A percentile compares a stretch with the other conserved stretches of the same genome.
Evolutionary conservation across 768 basidiomycete species (phyloP).

Genomic region (Rhizopogon vinicolor): DNA sequence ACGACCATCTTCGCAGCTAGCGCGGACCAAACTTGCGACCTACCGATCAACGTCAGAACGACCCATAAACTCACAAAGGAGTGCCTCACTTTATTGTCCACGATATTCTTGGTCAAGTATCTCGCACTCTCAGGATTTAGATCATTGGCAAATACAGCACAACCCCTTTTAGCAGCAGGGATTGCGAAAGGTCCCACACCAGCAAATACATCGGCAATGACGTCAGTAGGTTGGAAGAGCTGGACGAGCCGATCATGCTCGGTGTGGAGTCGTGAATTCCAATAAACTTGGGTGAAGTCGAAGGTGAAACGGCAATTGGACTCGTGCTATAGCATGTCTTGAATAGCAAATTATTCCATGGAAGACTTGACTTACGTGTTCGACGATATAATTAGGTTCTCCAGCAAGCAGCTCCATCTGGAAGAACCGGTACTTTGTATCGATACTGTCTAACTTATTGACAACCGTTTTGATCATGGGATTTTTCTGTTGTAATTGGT

Average conservation of each 20-base stretch:
- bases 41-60: slow-evolving; percentile 7
- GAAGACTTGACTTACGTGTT: slow-evolving; percentile 52
- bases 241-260: slow-evolving; percentile 87
- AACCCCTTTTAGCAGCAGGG: slow-evolving; percentile 90
- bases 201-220: slow-evolving; percentile 92
- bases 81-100: slow-evolving; percentile 66
- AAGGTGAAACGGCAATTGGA: slow-evolving; percentile 85
- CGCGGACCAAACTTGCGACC: slow-evolving; percentile 68
- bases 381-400: slow-evolving; percentile 79
- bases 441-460: slow-evolving; percentile 88
- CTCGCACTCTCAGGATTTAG: slow-evolving; percentile 85
- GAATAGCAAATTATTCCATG: slow-evolving; percentile 1
- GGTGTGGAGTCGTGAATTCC: slow-evolving; percentile 92
- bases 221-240: slow-evolving; percentile 65
- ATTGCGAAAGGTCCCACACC: slow-evolving; percentile 97
- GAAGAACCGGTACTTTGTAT: slow-evolving; percentile 86
- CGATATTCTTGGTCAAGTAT: slow-evolving; percentile 70
- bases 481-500: slow-evolving; percentile 66
- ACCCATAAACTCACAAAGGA: not conserved
- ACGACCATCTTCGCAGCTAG: slow-evolving; percentile 81
- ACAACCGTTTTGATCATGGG: slow-evolving; percentile 80
- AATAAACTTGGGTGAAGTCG: slow-evolving; percentile 94
- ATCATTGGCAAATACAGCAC: slow-evolving; percentile 88
- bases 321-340: slow-evolving; percentile 54
- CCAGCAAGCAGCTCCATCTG: slow-evolving; percentile 97